Base-by-base conservation (phyloP, 2,329 filamentous ascomycete genomes). In the Claviceps quebecensis region DNA sequence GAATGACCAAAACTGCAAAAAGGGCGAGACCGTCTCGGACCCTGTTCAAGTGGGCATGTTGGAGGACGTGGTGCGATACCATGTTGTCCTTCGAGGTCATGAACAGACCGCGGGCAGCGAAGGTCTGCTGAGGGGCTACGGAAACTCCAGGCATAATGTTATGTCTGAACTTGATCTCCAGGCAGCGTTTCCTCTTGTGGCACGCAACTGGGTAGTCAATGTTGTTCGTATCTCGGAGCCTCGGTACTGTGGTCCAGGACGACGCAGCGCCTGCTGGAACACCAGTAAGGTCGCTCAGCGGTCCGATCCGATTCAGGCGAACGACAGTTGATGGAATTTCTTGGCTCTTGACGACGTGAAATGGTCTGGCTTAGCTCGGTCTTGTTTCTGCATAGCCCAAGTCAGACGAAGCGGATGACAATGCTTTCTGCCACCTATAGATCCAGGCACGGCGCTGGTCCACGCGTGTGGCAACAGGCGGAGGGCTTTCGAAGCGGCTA, bases 1-100 rank as follows among this genome's bases (percentile, higher is more conserved):
- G 61, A 55, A 69, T 63, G 52, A 65, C 51, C 52, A 67, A 56
- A 50, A 71, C 51, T 51, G 63, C 64, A 57, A 69, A 63, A 53
- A 67, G 53, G 50, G 63, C 59, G 40, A 68, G 58, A 26, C 60
- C 61, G 50, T 57, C 55, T 45, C 60, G 59, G 43, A 65, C 50
- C 46, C 58, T 59, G 36, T 58, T 55, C 52, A 60, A 57, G 48
- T 60, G 55, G 63, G 64, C 3, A 34, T 11, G 29, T 3, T 34
- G 29, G 29, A 34, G 9, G 29, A 34, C 29, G 4, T 11, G 63
- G 53, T 63, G 58, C 55, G 51, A 53, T 51, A 54, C 66, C 53
- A 65, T 64, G 60, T 64, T 64, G 59, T 61, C 54, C 53, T 52
- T 53, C 50, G 55, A 58, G 49, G 57, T 55, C 47, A 55, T 56